Conservation (phyloP, 129 eudicot species). For the Centella asiatica region DNA sequence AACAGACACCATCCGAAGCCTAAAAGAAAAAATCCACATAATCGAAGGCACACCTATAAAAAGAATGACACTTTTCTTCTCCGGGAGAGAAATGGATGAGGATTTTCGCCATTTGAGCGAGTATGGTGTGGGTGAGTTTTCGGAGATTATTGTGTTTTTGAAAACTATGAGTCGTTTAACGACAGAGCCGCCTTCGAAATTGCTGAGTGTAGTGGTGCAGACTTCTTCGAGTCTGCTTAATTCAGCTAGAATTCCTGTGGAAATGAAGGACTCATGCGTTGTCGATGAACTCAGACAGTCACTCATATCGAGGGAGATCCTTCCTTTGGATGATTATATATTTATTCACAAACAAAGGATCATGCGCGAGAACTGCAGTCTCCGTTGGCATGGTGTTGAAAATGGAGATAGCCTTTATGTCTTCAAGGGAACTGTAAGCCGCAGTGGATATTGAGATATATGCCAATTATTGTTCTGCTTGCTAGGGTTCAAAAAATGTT, state of each 20-base stretch:
- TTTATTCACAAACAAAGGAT: constrained; percentile 86
- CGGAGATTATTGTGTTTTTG: constrained; percentile 52
- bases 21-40: constrained; percentile 84
- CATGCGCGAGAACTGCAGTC: constrained; percentile 72
- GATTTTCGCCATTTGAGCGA: constrained; percentile 62
- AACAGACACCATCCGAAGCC: constrained; percentile 71
- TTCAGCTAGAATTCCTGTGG: constrained; percentile 56
- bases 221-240: constrained; percentile 57
- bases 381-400: constrained; percentile 92
- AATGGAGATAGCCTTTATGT: constrained; percentile 69
- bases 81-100: constrained; percentile 61
- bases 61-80: constrained; percentile 50
- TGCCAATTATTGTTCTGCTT: too few species aligned
- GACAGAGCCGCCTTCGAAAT: constrained; percentile 56
- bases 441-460: constrained; percentile 20
- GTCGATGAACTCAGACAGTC: constrained; percentile 42
- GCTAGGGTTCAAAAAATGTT: neutral
- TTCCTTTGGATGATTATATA: constrained; percentile 76
- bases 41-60: constrained; percentile 73
- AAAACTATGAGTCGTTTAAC: constrained; percentile 36
- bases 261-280: constrained; percentile 60
- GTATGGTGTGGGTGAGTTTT: constrained; percentile 44
- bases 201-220: constrained; percentile 58
- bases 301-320: constrained; percentile 32
- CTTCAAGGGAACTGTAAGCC: constrained; percentile 69